phyloP scores from a whole-genome alignment of 1,284 basidiomycete species.

The Anthracocystis setariae region DNA sequence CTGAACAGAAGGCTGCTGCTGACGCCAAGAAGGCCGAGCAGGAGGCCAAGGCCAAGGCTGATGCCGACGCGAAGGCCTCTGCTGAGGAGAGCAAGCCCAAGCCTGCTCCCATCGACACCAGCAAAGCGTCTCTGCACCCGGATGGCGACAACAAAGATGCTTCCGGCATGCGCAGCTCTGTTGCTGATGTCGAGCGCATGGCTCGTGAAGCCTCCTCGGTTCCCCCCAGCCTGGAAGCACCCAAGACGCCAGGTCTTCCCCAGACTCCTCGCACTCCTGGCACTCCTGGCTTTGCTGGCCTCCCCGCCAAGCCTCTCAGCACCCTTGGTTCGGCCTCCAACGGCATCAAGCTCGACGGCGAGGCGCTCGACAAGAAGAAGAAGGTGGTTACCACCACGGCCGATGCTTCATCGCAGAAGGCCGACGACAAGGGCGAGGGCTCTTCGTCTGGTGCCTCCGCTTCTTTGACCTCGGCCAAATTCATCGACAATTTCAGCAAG shows the following conservation, averaged over 20 bases:
- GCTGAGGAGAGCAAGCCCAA: conserved; percentile 45
- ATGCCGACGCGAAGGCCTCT: conserved; percentile 34
- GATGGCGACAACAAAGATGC: conserved; percentile 41
- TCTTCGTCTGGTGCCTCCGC: conserved; percentile 51
- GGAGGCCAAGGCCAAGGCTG: conserved; percentile 40
- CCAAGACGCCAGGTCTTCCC: conserved; percentile 53
- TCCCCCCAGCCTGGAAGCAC: conserved; percentile 53
- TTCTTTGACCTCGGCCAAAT: conserved; percentile 56
- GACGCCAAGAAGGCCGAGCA: conserved; percentile 46
- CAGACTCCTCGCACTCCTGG: conserved; percentile 60
- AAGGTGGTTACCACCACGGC: conserved; percentile 16
- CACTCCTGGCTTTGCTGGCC: conserved; percentile 61
- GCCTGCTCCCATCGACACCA: conserved; percentile 49
- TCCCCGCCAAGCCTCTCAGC: conserved; percentile 62
- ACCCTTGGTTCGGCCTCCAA: conserved; percentile 41
- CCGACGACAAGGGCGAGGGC: conserved; percentile 32
- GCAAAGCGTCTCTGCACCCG: conserved; percentile 34
- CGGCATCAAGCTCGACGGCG: conserved; percentile 61
- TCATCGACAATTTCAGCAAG: conserved; percentile 81
- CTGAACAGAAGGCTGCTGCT: conserved; percentile 25
- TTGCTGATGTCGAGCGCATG: conserved; percentile 62
- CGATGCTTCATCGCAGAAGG: conserved; percentile 31
- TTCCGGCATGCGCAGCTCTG: conserved; percentile 48
- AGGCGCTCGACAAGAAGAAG: conserved; percentile 61
- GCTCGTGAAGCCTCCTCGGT: conserved; percentile 63